These are phyloP conservation scores for Botryotinia calthae DNA, from an alignment of 2,329 filamentous ascomycete species.

Conservation along the genomic window DNA sequence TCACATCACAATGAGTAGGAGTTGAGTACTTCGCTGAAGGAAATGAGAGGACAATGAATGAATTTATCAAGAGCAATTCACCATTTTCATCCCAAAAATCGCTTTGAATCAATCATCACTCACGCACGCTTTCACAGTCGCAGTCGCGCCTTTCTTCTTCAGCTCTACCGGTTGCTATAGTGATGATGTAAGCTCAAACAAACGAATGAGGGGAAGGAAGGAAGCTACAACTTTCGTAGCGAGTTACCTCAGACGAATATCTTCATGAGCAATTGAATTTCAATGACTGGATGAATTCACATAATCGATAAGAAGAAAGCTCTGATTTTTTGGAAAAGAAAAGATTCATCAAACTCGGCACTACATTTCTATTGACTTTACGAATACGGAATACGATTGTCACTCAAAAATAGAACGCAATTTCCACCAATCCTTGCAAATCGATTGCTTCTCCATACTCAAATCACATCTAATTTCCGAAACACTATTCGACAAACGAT, in stretches of 20 bases:
- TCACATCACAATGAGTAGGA: neutral
- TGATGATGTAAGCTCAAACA: constrained; percentile 6
- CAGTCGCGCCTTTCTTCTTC: constrained; percentile 9
- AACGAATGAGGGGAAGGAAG: constrained; percentile 8
- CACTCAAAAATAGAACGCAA: constrained; percentile 18
- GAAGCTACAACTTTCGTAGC: constrained; percentile 9
- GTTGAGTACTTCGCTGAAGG: neutral
- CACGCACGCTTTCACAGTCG: neutral
- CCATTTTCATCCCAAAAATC: neutral
- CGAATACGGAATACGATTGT: constrained; percentile 8
- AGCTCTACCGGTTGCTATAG: constrained; percentile 12
- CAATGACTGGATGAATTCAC: neutral
- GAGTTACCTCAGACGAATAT: constrained; percentile 10
- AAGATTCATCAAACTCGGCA: constrained; percentile 16
- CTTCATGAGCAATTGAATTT: neutral
- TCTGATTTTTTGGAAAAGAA: constrained; percentile 16
- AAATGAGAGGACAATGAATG: neutral
- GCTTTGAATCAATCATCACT: neutral
- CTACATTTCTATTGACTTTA: constrained; percentile 20
- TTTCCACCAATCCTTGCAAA: constrained; percentile 18
- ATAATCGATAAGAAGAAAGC: constrained; percentile 7
- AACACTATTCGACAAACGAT: constrained; percentile 13
- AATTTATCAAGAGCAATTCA: neutral
- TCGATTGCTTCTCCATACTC: neutral
- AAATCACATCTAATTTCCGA: constrained; percentile 23